Conservation (phyloP, 805 yeast genomes). For the Yueomyces sp. region DNA sequence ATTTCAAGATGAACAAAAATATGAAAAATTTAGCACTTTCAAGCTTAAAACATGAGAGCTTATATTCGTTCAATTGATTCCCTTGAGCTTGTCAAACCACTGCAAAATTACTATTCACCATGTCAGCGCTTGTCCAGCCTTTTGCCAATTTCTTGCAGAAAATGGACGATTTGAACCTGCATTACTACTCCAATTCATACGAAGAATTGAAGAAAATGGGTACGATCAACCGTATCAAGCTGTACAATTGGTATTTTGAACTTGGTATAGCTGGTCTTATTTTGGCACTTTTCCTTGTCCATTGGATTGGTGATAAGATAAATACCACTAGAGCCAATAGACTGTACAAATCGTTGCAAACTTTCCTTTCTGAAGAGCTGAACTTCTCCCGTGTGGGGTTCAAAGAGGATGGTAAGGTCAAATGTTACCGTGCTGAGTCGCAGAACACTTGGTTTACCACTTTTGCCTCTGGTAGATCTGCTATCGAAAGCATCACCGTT, state of each 20-base stretch:
- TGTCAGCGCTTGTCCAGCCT: constrained; percentile 8
- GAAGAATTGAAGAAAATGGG: constrained; percentile 50
- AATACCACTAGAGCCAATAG: constrained; percentile 44
- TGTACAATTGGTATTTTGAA: constrained; percentile 74
- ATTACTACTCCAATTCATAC: constrained; percentile 20
- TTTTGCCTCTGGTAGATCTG: constrained; percentile 82
- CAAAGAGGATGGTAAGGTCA: constrained; percentile 8
- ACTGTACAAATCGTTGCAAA: constrained; percentile 37
- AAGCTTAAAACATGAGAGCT: too few species aligned
- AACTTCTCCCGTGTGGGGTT: constrained; percentile 51
- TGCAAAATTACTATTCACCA: neutral
- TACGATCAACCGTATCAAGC: constrained; percentile 39
- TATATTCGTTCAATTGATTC: too few species aligned
- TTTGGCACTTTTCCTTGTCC: constrained; percentile 34
- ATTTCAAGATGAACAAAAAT: too few species aligned
- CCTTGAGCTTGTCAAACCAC: too few species aligned
- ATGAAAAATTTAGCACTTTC: too few species aligned
- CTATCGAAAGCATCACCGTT: constrained; percentile 49
- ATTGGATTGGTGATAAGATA: constrained; percentile 42
- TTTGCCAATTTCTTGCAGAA: constrained; percentile 5
- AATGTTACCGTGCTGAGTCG: constrained; percentile 16
- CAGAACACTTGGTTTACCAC: constrained; percentile 30
- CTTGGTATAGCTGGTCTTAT: constrained; percentile 39
- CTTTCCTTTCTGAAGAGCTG: constrained; percentile 41
- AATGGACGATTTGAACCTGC: constrained; percentile 15